Evolutionary conservation across 2,329 filamentous ascomycete species (phyloP).

Genomic region (Rhinocladiella mackenziei): DNA sequence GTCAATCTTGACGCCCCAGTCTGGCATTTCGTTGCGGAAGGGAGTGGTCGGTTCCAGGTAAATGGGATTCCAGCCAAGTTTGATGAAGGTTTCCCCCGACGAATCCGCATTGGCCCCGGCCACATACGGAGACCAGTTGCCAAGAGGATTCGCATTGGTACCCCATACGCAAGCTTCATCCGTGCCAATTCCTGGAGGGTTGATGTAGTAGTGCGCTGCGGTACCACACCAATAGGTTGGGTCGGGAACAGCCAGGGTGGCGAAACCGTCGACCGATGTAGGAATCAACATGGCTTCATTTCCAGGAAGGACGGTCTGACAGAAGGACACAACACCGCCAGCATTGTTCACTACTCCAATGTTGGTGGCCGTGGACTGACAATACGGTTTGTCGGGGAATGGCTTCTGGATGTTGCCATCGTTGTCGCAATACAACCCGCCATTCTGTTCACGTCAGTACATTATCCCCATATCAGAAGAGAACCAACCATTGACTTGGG

Average conservation of each 20-base stretch:
- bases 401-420: constrained; percentile 65
- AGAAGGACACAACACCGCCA: constrained; percentile 62
- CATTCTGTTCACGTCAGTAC: constrained; percentile 52
- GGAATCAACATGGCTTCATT: constrained; percentile 81
- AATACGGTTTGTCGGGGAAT: constrained; percentile 65
- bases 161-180: constrained; percentile 70
- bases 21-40: constrained; percentile 56
- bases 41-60: constrained; percentile 54
- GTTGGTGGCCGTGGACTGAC: constrained; percentile 63
- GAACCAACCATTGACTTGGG: constrained; percentile 66
- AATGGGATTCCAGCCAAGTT: constrained; percentile 74
- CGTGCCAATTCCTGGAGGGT: constrained; percentile 62
- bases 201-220: constrained; percentile 75
- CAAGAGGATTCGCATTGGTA: constrained; percentile 56
- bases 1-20: constrained; percentile 66
- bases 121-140: constrained; percentile 76
- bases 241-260: constrained; percentile 67
- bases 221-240: constrained; percentile 67
- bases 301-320: constrained; percentile 73
- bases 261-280: constrained; percentile 55
- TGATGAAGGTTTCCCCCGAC: constrained; percentile 65
- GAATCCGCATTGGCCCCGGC: constrained; percentile 67
- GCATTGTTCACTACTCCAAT: constrained; percentile 65
- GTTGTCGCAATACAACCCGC: constrained; percentile 68
- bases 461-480: constrained; percentile 3